Base-by-base conservation (phyloP, 148 eudicot genomes). In the Vaccinium myrtillus region DNA sequence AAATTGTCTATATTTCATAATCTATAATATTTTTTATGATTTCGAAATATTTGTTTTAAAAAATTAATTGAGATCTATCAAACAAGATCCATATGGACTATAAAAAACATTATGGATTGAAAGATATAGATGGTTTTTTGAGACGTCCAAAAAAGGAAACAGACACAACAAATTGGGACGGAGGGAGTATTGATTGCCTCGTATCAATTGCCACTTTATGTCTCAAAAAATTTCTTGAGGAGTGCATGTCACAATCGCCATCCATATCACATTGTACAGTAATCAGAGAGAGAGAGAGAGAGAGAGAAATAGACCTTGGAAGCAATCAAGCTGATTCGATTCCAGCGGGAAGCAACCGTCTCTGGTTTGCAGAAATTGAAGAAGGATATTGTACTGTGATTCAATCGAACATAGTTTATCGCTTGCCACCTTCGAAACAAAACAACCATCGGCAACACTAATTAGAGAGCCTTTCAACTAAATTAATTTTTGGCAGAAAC, bases 361-460 rank as follows among this genome's bases (percentile, higher is more conserved):
- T 96, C 99, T 2, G 94, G 92, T 54, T 90, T 87, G 58, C 27
- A 81, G 84, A 86, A 88, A 89, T 89, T 86, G 89, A 92, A 96
- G 88, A 96, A 96, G 1, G 99, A 96, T 19, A 96, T 87, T 1
- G 99, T 94, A 69, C 95, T 96, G 83, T 90, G 94, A 78, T 89
- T 94, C 82, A 94, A 80, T 86, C 94, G 84, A 2, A 93, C 98
- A 81, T 81, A 96, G 77, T 94, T 94, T 59, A 96, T 86, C 58
- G 96, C 97, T 90, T 89, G 97, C 98, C 99, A 94, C 99, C 99
- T 96, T 78, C 90, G 85, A 70, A 86, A 86, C 90, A 86, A 65
- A 85, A 86, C 27, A 11, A 75, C 36, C 59, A 50, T 58, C 81
- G 13, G 58, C 27, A 75, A 54, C n/a, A 30, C 16, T 48, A 76